These are phyloP conservation scores for Xylariaceae sp. DNA, from an alignment of 2,329 filamentous ascomycete genomes.

Conservation along the genomic window DNA sequence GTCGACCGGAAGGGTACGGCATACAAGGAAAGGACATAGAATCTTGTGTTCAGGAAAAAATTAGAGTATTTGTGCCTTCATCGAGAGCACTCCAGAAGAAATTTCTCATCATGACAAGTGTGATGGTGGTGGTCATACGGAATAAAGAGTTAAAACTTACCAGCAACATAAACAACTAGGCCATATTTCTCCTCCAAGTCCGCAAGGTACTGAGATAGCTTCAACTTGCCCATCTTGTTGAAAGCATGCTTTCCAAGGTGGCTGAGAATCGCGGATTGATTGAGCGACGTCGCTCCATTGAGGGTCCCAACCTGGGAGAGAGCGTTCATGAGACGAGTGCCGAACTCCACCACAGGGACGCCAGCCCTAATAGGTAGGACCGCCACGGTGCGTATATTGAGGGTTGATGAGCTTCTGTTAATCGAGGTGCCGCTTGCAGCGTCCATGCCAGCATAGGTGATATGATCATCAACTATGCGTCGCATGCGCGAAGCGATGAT, in stretches of 20 bases:
- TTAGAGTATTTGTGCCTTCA: slow-evolving; percentile 60
- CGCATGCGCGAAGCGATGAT: slow-evolving; percentile 96
- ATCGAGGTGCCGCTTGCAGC: slow-evolving; percentile 51
- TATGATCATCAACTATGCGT: slow-evolving; percentile 74
- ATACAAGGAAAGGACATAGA: not conserved
- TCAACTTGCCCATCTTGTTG: slow-evolving; percentile 94
- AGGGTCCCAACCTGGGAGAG: slow-evolving; percentile 82
- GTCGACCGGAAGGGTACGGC: not conserved
- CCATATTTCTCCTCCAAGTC: slow-evolving; percentile 97
- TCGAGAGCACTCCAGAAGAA: slow-evolving; percentile 45
- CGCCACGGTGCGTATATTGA: slow-evolving; percentile 89
- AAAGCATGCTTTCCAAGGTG: slow-evolving; percentile 95
- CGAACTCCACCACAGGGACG: slow-evolving; percentile 92
- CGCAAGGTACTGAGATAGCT: slow-evolving; percentile 90
- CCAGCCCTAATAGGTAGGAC: slow-evolving; percentile 86
- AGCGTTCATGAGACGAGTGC: slow-evolving; percentile 80
- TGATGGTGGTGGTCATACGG: not conserved
- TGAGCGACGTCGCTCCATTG: slow-evolving; percentile 86
- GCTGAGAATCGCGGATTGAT: slow-evolving; percentile 88
- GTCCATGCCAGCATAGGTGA: slow-evolving; percentile 61
- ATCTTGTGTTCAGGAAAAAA: slow-evolving; percentile 55
- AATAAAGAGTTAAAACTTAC: slow-evolving; percentile 39
- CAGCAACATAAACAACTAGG: slow-evolving; percentile 87
- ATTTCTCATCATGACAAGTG: slow-evolving; percentile 47
- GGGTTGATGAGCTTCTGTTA: slow-evolving; percentile 72